phyloP scores from a whole-genome alignment of 2,329 filamentous ascomycete species.

The Lecanosticta acicola region DNA sequence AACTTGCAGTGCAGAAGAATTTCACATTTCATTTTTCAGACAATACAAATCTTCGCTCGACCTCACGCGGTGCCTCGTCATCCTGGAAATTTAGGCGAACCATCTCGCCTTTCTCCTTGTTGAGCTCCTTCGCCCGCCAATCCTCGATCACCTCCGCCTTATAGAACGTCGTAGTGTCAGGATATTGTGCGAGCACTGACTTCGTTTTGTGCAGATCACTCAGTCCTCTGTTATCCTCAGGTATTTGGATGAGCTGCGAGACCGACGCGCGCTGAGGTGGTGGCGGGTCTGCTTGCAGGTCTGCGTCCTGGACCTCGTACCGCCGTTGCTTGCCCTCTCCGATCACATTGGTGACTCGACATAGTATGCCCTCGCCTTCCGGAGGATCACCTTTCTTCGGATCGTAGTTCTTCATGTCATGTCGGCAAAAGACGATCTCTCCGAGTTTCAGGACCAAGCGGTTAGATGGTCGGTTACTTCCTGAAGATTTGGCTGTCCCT shows the following conservation, averaged over 20 bases:
- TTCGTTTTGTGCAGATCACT: conserved; percentile 38
- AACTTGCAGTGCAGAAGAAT: no score
- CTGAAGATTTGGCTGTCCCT: conserved; percentile 27
- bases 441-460: conserved; percentile 34
- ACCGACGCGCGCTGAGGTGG: conserved; percentile 39
- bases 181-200: conserved; percentile 47
- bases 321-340: conserved; percentile 50
- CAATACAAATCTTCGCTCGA: conserved; percentile 48
- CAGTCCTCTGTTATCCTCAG: conserved; percentile 36
- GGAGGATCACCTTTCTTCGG: conserved; percentile 28
- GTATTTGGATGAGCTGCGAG: conserved; percentile 44
- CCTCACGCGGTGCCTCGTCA: conserved; percentile 45
- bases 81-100: conserved; percentile 46
- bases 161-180: conserved; percentile 50
- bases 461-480: conserved; percentile 21
- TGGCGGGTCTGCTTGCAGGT: conserved; percentile 31
- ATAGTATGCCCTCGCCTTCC: conserved; percentile 49
- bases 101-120: conserved; percentile 28
- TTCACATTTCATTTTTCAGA: conserved; percentile 30
- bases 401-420: conserved; percentile 30
- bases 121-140: conserved; percentile 36
- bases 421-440: conserved; percentile 48
- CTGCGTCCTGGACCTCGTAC: conserved; percentile 49
- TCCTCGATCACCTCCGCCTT: conserved; percentile 45
- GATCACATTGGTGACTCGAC: conserved; percentile 47